Percentiles rank a stretch among this genome's conserved stretches.
Evolutionary conservation across 495 filamentous ascomycete species (phyloP).

Genomic region (Aspergillus egyptiacus): DNA sequence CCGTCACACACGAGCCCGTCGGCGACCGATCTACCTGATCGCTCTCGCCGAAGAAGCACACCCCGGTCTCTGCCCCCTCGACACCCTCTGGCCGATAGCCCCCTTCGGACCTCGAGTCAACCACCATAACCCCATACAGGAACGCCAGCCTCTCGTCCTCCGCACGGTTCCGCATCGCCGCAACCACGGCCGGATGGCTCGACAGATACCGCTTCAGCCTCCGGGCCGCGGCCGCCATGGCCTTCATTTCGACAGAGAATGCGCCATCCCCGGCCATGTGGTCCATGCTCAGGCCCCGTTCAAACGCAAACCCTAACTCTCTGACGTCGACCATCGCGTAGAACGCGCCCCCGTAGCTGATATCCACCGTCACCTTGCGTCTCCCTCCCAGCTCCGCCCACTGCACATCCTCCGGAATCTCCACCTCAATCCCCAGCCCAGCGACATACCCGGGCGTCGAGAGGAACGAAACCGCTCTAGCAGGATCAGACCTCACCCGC

Average conservation of each 20-base stretch:
- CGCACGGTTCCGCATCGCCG: conserved; percentile 16
- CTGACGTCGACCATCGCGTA: conserved; percentile 20
- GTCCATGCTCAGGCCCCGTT: too few relatives aligned
- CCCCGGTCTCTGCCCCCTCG: conserved; percentile 16
- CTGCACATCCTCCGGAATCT: conserved; percentile 16
- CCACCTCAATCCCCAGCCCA: conserved; percentile 11
- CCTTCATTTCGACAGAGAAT: conserved; percentile 13
- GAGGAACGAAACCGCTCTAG: conserved; percentile 18
- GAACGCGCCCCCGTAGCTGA: conserved; percentile 26
- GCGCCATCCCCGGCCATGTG: neutral
- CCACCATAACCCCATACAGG: conserved; percentile 20
- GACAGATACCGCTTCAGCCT: conserved; percentile 18
- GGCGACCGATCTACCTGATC: conserved; percentile 25
- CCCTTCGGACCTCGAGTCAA: conserved; percentile 11
- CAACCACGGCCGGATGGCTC: conserved; percentile 8
- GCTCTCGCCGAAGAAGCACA: conserved; percentile 22
- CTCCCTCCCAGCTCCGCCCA: conserved; percentile 20
- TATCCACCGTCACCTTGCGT: conserved; percentile 11
- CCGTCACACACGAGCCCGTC: conserved; percentile 22
- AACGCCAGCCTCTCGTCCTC: conserved; percentile 14
- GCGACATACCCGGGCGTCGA: conserved; percentile 23
- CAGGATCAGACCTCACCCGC: neutral
- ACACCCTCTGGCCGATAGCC: conserved; percentile 1
- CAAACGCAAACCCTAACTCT: conserved; percentile 18
- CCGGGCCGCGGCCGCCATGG: conserved; percentile 7